Evolutionary conservation across 805 yeast genomes (phyloP).

Genomic region (Lachancea cidri): DNA sequence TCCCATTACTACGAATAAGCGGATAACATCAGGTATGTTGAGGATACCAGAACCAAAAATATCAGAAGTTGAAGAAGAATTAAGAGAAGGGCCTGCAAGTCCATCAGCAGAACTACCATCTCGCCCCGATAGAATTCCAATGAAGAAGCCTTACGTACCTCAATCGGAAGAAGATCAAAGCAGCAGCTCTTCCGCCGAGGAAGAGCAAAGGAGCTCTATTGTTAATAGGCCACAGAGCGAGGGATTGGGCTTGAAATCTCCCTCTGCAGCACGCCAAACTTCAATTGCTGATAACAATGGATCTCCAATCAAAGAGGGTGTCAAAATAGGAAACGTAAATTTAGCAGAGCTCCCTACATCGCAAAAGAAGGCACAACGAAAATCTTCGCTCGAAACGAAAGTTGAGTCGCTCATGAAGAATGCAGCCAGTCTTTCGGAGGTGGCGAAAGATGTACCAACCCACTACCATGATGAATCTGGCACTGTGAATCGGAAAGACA

Average conservation of each 20-base stretch:
- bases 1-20: conserved; percentile 20
- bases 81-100: conserved; percentile 37
- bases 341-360: conserved; percentile 27
- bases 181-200: conserved; percentile 16
- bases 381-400: conserved; percentile 23
- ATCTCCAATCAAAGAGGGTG: conserved; percentile 26
- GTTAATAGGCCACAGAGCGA: not conserved
- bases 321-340: conserved; percentile 19
- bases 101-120: conserved; percentile 32
- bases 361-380: conserved; percentile 15
- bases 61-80: conserved; percentile 36
- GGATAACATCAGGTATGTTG: conserved; percentile 42
- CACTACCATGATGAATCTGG: conserved; percentile 13
- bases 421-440: conserved; percentile 18
- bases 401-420: conserved; percentile 14
- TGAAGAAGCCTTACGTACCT: conserved; percentile 29
- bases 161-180: conserved; percentile 14
- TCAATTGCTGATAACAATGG: conserved; percentile 31
- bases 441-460: conserved; percentile 10
- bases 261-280: conserved; percentile 22
- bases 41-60: conserved; percentile 41
- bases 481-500: conserved; percentile 18
- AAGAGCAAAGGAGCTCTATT: conserved; percentile 7
- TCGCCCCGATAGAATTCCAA: conserved; percentile 31
- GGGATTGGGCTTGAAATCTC: not conserved